Evolutionary conservation across 495 filamentous ascomycete genomes (phyloP).

Genomic region (Aspergillus homomorphus): DNA sequence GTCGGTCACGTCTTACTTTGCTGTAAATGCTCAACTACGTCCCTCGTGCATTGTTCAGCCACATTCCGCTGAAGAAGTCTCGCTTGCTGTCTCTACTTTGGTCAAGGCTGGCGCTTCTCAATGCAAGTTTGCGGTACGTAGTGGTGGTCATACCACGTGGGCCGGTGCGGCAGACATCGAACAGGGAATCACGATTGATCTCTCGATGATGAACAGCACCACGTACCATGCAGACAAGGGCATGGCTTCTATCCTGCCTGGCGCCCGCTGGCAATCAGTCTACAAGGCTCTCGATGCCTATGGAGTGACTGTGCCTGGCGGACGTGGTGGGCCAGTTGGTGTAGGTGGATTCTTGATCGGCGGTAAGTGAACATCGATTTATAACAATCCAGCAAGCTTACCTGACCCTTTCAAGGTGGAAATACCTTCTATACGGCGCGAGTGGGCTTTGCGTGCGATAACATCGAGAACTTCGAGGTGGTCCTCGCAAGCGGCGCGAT

Average conservation of each 20-base stretch:
- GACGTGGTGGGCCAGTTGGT: conserved; percentile 40
- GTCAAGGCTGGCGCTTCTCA: conserved; percentile 15
- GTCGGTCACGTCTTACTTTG: conserved; percentile 30
- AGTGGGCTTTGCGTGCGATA: conserved; percentile 47
- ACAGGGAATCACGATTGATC: conserved; percentile 51
- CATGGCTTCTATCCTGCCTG: conserved; percentile 40
- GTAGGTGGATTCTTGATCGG: conserved; percentile 42
- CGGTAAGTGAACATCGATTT: conserved; percentile 16
- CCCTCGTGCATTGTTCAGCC: conserved; percentile 38
- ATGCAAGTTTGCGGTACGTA: conserved; percentile 46
- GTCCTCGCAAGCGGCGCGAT: conserved; percentile 50
- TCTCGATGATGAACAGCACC: conserved; percentile 41
- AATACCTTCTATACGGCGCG: conserved; percentile 40
- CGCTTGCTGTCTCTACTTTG: conserved; percentile 29
- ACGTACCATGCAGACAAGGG: conserved; percentile 36
- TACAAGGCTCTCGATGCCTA: conserved; percentile 34
- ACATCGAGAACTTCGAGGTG: conserved; percentile 48
- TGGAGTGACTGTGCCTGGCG: conserved; percentile 37
- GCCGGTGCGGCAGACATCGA: conserved; percentile 36
- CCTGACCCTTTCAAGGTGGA: conserved; percentile 23
- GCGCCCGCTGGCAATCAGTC: conserved; percentile 43
- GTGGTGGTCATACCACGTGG: conserved; percentile 46
- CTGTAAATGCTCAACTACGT: conserved; percentile 30
- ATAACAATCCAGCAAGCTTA: not conserved
- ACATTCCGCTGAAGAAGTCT: conserved; percentile 32